Base-by-base conservation (phyloP, 805 yeast genomes). In the Candida wancherniae region DNA sequence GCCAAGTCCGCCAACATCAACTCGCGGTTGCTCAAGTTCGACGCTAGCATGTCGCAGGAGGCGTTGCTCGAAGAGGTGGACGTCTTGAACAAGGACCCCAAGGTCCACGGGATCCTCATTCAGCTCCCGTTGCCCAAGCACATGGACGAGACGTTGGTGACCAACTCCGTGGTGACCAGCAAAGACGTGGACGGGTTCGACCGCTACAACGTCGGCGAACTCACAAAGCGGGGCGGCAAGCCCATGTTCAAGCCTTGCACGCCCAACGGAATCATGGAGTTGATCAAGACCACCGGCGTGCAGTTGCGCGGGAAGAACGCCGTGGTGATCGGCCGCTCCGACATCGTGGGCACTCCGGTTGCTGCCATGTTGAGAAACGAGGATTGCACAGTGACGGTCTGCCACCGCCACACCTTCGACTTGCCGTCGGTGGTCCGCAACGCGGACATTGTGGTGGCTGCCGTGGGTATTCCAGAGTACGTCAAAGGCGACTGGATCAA, bases 111-210 rank as follows among this genome's bases (percentile, higher is more conserved):
- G 29, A 66, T 90, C 17, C 69, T 90, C 39, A 80, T 90, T 34
- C 98, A 88, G 65, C 71, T 90, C 43, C 98, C 98, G 4, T 65
- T 90, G 35, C 98, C 97, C 19, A 56, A 61, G 18, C 84, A 79
- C 50, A 67, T 88, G 36, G 75, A 84, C 53, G 97, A 90, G 64
- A 77, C 81, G 26, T 58, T 61, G 28, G 70, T 92, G 45, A 92
- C 97, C 28, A 77, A 80, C 50, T 71, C 87, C 2, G 97, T 90
- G n/a, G 60, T 69, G 8, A 73, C 84, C 10, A 77, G 72, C 25
- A 90, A 90, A 63, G 98, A 90, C 51, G 95, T 92, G 27, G 98
- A 90, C 57, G 98, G 98, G 2, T 92, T 90, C 51, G 92, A 88
- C 24, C 77, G 87, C 34, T 71, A 69, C 49, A 92, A 92, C 57